phyloP scores from a whole-genome alignment of 106 monocot genomes.

The Dioscorea zingiberensis region DNA sequence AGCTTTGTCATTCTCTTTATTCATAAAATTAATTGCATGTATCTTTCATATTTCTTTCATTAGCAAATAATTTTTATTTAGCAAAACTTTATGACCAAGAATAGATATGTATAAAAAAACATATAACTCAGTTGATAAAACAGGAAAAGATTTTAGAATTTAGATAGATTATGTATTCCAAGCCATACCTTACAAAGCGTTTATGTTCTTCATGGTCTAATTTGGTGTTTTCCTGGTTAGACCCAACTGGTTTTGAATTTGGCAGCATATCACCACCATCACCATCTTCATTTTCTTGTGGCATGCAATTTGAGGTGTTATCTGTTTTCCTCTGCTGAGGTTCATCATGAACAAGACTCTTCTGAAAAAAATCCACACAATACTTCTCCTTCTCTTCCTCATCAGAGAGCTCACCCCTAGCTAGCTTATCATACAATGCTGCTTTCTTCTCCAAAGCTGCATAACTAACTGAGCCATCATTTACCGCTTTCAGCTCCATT shows the following conservation, averaged over 20 bases:
- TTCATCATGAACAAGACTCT: constrained; percentile 39
- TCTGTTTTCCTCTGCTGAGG: constrained; percentile 20
- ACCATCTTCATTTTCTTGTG: constrained; percentile 24
- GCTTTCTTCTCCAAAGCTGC: constrained; percentile 92
- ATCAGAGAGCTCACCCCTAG: constrained; percentile 82
- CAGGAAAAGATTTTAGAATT: no score
- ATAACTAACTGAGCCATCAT: constrained; percentile 82
- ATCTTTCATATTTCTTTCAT: no score
- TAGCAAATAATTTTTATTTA: no score
- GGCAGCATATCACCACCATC: constrained; percentile 21
- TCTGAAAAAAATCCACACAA: constrained; percentile 89
- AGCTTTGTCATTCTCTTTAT: no score
- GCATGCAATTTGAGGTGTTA: background rate
- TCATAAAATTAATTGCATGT: no score
- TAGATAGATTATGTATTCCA: background rate
- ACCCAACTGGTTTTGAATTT: constrained; percentile 33
- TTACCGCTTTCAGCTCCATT: constrained; percentile 81
- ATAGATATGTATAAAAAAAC: no score
- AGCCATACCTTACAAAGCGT: constrained; percentile 76
- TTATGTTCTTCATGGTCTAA: constrained; percentile 79
- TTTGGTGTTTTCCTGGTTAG: constrained; percentile 30
- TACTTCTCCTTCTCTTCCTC: constrained; percentile 91
- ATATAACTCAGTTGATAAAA: no score
- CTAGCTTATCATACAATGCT: constrained; percentile 82
- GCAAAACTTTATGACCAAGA: no score